phyloP scores from a whole-genome alignment of 2,329 filamentous ascomycete genomes.

The Phaeosphaeria sp. region DNA sequence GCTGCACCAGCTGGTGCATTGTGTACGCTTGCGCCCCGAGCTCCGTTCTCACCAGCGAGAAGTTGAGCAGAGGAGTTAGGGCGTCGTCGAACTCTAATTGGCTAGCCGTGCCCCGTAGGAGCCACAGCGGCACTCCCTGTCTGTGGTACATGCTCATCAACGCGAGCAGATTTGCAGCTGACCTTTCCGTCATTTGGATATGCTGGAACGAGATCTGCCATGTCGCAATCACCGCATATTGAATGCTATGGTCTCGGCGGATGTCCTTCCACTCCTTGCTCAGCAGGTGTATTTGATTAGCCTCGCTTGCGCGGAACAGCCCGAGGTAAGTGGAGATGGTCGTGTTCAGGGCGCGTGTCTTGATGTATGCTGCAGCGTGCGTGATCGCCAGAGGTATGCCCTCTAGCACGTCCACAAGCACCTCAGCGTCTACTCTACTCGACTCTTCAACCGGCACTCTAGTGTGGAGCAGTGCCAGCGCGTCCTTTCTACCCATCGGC shows the following conservation, averaged over 20 bases:
- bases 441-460: conserved; percentile 19
- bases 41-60: conserved; percentile 1
- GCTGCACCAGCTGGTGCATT: too few species aligned
- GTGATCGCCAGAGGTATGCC: conserved; percentile 41
- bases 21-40: too few species aligned
- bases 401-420: conserved; percentile 11
- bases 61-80: not conserved
- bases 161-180: conserved; percentile 54
- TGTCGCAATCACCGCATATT: conserved; percentile 47
- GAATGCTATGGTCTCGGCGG: conserved; percentile 41
- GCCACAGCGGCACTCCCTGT: conserved; percentile 48
- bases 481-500: conserved; percentile 25
- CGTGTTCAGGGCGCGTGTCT: conserved; percentile 12
- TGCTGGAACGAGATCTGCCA: conserved; percentile 45
- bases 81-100: conserved; percentile 20
- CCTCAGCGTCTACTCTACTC: conserved; percentile 7
- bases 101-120: too few species aligned
- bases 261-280: conserved; percentile 36
- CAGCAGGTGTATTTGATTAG: conserved; percentile 28
- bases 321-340: conserved; percentile 46
- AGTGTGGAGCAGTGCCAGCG: conserved; percentile 24
- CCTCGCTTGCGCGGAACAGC: conserved; percentile 45
- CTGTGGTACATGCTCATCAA: conserved; percentile 58
- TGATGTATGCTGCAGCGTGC: conserved; percentile 46
- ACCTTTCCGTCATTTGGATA: conserved; percentile 37